Evolutionary conservation across 768 basidiomycete species (phyloP).

Genomic region (Phylloporus rhodoxanthus): DNA sequence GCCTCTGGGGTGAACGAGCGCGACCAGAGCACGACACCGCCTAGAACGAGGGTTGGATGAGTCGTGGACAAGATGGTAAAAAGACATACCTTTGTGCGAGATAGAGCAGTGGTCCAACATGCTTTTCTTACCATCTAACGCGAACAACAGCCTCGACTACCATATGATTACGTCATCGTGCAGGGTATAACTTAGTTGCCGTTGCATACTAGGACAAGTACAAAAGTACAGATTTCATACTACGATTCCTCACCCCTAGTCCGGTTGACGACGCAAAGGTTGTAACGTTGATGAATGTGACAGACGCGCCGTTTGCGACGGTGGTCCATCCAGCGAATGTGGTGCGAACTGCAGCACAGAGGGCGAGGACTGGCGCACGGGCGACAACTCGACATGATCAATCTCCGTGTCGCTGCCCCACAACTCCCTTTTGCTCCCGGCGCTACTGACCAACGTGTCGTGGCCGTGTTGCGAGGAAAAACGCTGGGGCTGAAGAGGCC

Average conservation of each 20-base stretch:
- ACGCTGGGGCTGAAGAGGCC: slow-evolving; percentile 20
- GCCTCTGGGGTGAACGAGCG: slow-evolving; percentile 90
- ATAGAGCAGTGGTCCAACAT: slow-evolving; percentile 98
- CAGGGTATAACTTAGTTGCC: slow-evolving; percentile 7
- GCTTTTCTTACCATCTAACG: not conserved
- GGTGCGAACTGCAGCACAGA: slow-evolving; percentile 10
- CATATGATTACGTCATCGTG: slow-evolving; percentile 7
- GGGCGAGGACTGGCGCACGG: slow-evolving; percentile 3
- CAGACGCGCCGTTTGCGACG: not conserved
- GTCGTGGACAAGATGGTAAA: not conserved
- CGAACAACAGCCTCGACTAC: not conserved
- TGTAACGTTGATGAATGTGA: slow-evolving; percentile 13
- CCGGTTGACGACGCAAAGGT: slow-evolving; percentile 24
- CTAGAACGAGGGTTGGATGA: slow-evolving; percentile 35
- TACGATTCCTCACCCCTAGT: not conserved
- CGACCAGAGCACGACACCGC: slow-evolving; percentile 92
- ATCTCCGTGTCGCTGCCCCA: slow-evolving; percentile 21
- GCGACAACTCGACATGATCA: slow-evolving; percentile 2
- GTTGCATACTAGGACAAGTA: slow-evolving; percentile 3
- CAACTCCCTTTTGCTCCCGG: slow-evolving; percentile 18
- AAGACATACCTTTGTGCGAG: slow-evolving; percentile 73
- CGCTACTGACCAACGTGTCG: no score
- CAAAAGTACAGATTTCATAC: slow-evolving; percentile 2
- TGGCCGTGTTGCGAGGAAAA: slow-evolving; percentile 9
- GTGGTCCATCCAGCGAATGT: slow-evolving; percentile 12